Percentiles rank a stretch among this genome's conserved stretches.
phyloP scores from a whole-genome alignment of 306 rosid species.

The Fragaria nilgerrensis region DNA sequence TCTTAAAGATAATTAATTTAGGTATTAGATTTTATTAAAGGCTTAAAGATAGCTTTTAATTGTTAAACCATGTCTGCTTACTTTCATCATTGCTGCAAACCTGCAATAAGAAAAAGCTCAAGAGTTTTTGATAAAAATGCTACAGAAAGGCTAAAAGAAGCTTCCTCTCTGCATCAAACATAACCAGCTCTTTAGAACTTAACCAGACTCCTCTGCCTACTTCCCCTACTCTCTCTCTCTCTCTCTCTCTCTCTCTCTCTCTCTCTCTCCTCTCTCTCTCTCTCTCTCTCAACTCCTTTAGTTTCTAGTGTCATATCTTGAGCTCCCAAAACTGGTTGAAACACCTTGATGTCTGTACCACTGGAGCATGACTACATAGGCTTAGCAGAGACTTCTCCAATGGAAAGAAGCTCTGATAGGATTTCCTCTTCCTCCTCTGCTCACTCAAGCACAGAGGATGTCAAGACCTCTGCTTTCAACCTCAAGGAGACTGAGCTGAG shows the following conservation, averaged over 20 bases:
- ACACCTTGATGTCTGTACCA: conserved; percentile 57
- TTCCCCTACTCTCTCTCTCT: background rate
- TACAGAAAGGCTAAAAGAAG: conserved; percentile 49
- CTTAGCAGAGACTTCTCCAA: conserved; percentile 52
- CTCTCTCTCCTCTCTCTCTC: no score
- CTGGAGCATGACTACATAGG: conserved; percentile 81
- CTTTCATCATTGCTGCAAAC: conserved; percentile 10
- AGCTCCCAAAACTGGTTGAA: conserved; percentile 2
- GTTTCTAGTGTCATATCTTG: conserved; percentile 13
- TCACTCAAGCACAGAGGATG: conserved; percentile 41
- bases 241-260: background rate
- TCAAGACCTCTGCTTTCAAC: conserved; percentile 46
- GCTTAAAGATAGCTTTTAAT: background rate
- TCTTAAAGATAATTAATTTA: background rate
- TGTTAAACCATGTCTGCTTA: background rate
- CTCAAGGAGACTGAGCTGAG: conserved; percentile 91
- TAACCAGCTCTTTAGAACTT: conserved; percentile 32
- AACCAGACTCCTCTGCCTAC: conserved; percentile 7
- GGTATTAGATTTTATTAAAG: conserved; percentile 1
- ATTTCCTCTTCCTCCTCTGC: conserved; percentile 47
- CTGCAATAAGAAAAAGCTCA: background rate
- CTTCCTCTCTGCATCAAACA: conserved; percentile 50
- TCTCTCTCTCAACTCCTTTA: background rate
- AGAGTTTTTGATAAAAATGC: background rate
- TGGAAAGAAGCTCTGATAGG: conserved; percentile 61